A percentile compares a stretch with the other conserved stretches of the same genome.
phyloP scores from a whole-genome alignment of 164 flowering plant genomes.

The Nymphaea colorata region DNA sequence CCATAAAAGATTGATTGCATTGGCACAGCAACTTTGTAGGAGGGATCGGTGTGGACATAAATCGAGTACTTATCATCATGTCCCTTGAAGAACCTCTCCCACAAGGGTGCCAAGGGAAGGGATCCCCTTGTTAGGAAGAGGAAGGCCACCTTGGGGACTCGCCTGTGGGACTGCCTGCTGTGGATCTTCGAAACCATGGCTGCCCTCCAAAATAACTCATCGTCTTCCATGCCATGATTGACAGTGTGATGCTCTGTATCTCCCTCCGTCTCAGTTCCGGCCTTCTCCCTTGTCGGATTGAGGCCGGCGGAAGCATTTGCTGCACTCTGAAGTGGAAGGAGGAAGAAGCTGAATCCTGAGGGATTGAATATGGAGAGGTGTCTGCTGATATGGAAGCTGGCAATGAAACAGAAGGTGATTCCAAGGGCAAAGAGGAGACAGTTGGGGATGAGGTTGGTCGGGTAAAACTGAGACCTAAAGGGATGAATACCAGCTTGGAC shows the following conservation, averaged over 20 bases:
- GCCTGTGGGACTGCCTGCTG: conserved; percentile 11
- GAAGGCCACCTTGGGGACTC: conserved; percentile 41
- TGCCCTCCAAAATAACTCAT: conserved; percentile 42
- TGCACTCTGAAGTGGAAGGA: neutral
- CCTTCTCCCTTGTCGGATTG: neutral
- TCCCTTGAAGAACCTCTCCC: conserved; percentile 49
- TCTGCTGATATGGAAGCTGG: too few relatives aligned
- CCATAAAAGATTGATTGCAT: conserved; percentile 26
- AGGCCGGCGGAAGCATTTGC: neutral
- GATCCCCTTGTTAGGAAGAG: conserved; percentile 41
- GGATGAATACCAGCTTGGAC: too few relatives aligned
- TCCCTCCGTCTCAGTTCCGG: neutral
- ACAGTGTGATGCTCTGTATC: neutral
- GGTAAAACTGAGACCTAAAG: too few relatives aligned
- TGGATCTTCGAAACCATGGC: conserved; percentile 28
- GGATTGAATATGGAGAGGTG: neutral
- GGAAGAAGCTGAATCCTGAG: neutral
- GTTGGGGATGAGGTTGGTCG: too few relatives aligned
- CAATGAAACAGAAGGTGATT: too few relatives aligned
- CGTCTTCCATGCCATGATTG: conserved; percentile 42
- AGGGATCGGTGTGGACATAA: conserved; percentile 32
- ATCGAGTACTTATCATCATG: conserved; percentile 33
- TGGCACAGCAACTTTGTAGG: conserved; percentile 10
- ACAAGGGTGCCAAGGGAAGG: conserved; percentile 33
- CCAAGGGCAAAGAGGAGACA: too few relatives aligned